Evolutionary conservation across 2,329 filamentous ascomycete genomes (phyloP), one percentile per base, ranked within the genome.

Genomic region (Microsporum canis): DNA sequence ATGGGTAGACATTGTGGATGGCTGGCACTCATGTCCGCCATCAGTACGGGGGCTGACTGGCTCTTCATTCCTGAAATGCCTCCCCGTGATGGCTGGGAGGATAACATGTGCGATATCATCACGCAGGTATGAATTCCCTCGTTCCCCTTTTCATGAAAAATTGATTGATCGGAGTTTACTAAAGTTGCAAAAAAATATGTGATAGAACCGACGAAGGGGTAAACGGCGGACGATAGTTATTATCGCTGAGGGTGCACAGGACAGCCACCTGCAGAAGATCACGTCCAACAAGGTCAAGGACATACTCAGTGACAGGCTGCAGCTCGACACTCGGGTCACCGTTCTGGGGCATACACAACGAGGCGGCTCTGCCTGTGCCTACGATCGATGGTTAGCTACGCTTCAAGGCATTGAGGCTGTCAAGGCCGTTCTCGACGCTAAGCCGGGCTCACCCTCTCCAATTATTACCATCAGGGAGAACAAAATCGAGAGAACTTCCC

Each of bases 151-250:
- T 10, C 34, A 5, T 10, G 34, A 36, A 49, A 49, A 3, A 10
- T 55, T 55, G 70, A 65, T 66, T 3, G 17, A n/a, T 23, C n/a
- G 8, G n/a, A 47, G 43, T 23, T 36, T 39, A 17, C 61, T 43
- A 51, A 60, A 60, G 60, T 66, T 62, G 41, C 68, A 64, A 68
- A 62, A 69, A 65, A 68, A 62, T 62, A 66, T 60, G 17, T 23
- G 65, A 64, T 71, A 94, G 86, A 94, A 97, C 77, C 87, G 94
- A 66, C 80, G 82, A 64, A 82, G 90, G 71, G 94, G 94, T 70
- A 99, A 97, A 82, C 84, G 94, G 69, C 95, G 96, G 80, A 97
- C 94, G 1, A 97, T 97, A 68, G 92, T 99, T 69, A 96, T 99
- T 68, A 88, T 99, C 59, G 94, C 94, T 59, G 94, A 99, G 76